These are phyloP conservation scores for Cutaneotrichosporon mucoides DNA, from an alignment of 1,284 basidiomycete genomes.

Conservation along the genomic window DNA sequence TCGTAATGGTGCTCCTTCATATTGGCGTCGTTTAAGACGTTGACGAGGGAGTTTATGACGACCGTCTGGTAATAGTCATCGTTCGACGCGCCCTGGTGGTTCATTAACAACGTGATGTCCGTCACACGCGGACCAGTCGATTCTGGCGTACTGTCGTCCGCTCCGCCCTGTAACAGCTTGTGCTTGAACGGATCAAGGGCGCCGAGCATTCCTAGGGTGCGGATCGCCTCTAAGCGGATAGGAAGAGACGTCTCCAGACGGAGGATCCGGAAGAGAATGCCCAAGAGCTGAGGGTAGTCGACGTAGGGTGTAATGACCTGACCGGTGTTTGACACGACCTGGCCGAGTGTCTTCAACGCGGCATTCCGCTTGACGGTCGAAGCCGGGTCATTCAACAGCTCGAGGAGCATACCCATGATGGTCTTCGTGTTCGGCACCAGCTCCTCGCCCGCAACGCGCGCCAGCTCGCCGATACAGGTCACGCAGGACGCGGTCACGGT, in stretches of 20 bases:
- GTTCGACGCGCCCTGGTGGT: slow-evolving; percentile 58
- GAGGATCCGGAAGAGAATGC: slow-evolving; percentile 78
- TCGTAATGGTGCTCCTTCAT: slow-evolving; percentile 81
- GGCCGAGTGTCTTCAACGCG: slow-evolving; percentile 87
- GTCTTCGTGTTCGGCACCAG: slow-evolving; percentile 75
- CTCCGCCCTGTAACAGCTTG: slow-evolving; percentile 74
- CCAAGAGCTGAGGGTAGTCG: slow-evolving; percentile 87
- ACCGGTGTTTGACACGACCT: slow-evolving; percentile 92
- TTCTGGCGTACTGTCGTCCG: slow-evolving; percentile 61
- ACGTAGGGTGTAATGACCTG: slow-evolving; percentile 89
- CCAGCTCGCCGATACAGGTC: slow-evolving; percentile 90
- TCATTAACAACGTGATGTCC: slow-evolving; percentile 57
- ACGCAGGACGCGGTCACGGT: slow-evolving; percentile 90
- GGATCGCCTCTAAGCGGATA: slow-evolving; percentile 82
- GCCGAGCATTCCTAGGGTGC: slow-evolving; percentile 92
- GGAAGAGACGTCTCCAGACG: slow-evolving; percentile 72
- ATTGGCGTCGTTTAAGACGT: slow-evolving; percentile 83
- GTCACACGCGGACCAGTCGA: slow-evolving; percentile 52
- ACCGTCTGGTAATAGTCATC: slow-evolving; percentile 99
- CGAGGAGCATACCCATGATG: slow-evolving; percentile 85
- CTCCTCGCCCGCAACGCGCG: slow-evolving; percentile 91
- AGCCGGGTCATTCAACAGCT: slow-evolving; percentile 80
- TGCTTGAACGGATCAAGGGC: slow-evolving; percentile 97
- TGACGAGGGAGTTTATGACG: slow-evolving; percentile 83
- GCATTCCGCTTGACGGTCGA: slow-evolving; percentile 78